Evolutionary conservation across 2,329 filamentous ascomycete genomes (phyloP), one percentile per base, ranked within the genome.

Genomic region (Alternaria arborescens): DNA sequence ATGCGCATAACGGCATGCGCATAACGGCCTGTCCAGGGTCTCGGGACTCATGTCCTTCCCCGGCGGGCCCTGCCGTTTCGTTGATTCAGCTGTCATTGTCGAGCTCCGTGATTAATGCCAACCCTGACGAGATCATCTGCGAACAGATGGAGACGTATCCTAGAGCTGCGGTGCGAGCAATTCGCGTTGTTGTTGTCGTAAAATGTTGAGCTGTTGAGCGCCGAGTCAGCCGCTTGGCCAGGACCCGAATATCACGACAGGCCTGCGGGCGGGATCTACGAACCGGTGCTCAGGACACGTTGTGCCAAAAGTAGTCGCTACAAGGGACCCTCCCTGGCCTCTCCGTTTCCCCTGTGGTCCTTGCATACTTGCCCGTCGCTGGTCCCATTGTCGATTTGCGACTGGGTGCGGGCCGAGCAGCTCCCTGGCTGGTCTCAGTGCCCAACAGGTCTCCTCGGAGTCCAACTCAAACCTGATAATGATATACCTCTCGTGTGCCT

Each of bases 281-380:
- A 78, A 77, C 74, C 71, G 70, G 70, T 74, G 71, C 71, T 71
- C 65, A 69, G 65, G 65, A 73, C 71, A 75, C 74, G 72, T 74
- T 74, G 71, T 74, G 70, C 70, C 71, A 76, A 72, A 76, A 74
- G 58, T 61, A 69, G 71, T 70, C 58, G 58, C 60, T 64, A 55
- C 55, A 66, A 56, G 68, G 74, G 71, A 62, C 62, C 61, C 64
- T 65, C 58, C 63, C 55, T 55, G 54, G 56, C 57, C 59, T 66
- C 58, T 60, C 62, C 55, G 54, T 51, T 57, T 55, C 57, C 57
- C 59, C 58, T 58, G 48, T 48, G 63, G 60, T 58, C 61, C 57
- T 64, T 64, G 67, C 64, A 67, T 60, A 60, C 62, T 61, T 56
- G 65, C 53, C 64, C 55, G 55, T 59, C 46, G 60, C 48, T 57